These are phyloP conservation scores for Pulveroboletus sp. DNA, from an alignment of 768 basidiomycete species.

Conservation along the genomic window DNA sequence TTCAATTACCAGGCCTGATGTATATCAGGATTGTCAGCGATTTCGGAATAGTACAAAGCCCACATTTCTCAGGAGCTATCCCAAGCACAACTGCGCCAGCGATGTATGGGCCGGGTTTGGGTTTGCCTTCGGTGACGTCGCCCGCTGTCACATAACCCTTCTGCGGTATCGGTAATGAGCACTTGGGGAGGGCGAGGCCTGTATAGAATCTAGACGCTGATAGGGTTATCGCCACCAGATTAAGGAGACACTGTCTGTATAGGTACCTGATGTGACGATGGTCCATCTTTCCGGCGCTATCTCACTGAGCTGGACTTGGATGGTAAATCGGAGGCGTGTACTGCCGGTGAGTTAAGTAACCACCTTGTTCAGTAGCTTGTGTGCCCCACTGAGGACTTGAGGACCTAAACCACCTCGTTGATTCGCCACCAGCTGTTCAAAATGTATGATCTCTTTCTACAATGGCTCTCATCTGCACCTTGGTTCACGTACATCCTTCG, in stretches of 20 bases:
- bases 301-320: conserved; percentile 16
- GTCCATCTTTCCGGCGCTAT: conserved; percentile 53
- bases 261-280: conserved; percentile 71
- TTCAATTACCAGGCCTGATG: conserved; percentile 78
- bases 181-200: conserved; percentile 57
- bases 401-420: conserved; percentile 41
- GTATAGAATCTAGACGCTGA: conserved; percentile 74
- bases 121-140: conserved; percentile 65
- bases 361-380: conserved; percentile 52
- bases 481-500: background rate
- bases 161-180: conserved; percentile 54
- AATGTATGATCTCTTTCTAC: conserved; percentile 67
- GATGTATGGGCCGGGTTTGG: conserved; percentile 85
- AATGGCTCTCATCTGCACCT: background rate
- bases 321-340: background rate
- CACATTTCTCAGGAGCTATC: conserved; percentile 56
- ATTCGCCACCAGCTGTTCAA: conserved; percentile 70
- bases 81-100: conserved; percentile 57
- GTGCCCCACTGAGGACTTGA: conserved; percentile 62
- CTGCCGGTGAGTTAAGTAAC: background rate
- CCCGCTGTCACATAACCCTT: conserved; percentile 69
- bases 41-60: conserved; percentile 12
- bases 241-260: background rate
- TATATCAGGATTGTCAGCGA: background rate
- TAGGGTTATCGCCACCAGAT: background rate